phyloP scores from a whole-genome alignment of 1,284 basidiomycete species.

The Cryptococcus maquisensis region DNA sequence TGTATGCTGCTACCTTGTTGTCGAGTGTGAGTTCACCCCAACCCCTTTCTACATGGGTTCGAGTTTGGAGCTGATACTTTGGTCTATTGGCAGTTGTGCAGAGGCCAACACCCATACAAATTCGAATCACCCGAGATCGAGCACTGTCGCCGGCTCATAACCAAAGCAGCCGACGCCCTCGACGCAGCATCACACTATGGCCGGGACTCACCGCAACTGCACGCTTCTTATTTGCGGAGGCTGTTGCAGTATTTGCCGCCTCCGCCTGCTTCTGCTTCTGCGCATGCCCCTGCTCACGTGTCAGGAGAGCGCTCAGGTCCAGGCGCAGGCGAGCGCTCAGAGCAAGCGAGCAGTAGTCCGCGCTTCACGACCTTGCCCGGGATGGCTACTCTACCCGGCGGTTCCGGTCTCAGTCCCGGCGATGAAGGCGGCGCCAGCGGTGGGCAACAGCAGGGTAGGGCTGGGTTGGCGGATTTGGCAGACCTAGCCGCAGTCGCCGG shows the following conservation, averaged over 20 bases:
- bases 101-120: slow-evolving; percentile 29
- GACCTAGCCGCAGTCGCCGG: too few species aligned
- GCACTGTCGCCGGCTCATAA: slow-evolving; percentile 32
- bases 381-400: neutral
- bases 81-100: slow-evolving; percentile 17
- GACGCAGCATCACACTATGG: slow-evolving; percentile 29
- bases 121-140: slow-evolving; percentile 30
- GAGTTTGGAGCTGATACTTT: neutral
- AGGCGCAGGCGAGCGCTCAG: neutral
- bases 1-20: slow-evolving; percentile 37
- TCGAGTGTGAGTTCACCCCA: slow-evolving; percentile 29
- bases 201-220: slow-evolving; percentile 29
- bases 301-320: neutral
- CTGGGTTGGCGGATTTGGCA: too few species aligned
- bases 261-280: too few species aligned
- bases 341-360: neutral
- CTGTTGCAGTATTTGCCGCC: slow-evolving; percentile 17
- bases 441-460: too few species aligned
- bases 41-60: neutral
- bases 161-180: slow-evolving; percentile 28
- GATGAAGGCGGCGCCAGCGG: too few species aligned
- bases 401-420: too few species aligned
- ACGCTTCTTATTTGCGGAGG: slow-evolving; percentile 32
- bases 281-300: neutral
- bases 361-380: neutral